These are phyloP conservation scores for Theileria annulata DNA, from an alignment of 169 alveolate genomes.

Conservation along the genomic window DNA sequence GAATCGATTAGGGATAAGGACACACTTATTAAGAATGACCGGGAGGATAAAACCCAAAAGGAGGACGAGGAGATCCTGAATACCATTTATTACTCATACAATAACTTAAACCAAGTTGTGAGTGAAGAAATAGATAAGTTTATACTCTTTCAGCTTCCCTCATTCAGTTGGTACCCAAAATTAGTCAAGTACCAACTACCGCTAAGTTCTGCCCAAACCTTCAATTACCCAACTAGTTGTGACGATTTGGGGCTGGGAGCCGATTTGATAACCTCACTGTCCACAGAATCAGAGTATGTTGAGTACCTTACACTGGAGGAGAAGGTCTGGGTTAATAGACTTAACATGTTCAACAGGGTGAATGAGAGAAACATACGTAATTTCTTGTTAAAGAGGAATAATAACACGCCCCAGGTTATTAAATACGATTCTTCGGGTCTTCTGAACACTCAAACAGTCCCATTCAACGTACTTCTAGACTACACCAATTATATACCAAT, in stretches of 20 bases:
- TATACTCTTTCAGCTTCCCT: background rate
- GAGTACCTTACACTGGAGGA: slow-evolving; percentile 16
- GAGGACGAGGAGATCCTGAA: slow-evolving; percentile 2
- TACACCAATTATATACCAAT: slow-evolving; percentile 60
- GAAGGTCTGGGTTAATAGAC: background rate
- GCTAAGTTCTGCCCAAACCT: background rate
- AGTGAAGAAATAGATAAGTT: slow-evolving; percentile 57
- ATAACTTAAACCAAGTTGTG: slow-evolving; percentile 38
- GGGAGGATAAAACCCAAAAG: slow-evolving; percentile 7
- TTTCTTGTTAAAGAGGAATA: slow-evolving; percentile 12
- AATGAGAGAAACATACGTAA: slow-evolving; percentile 22
- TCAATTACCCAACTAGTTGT: background rate
- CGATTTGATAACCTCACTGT: background rate
- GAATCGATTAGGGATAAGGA: background rate
- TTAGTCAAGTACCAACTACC: background rate
- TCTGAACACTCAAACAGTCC: slow-evolving; percentile 13
- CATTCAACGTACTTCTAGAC: slow-evolving; percentile 32
- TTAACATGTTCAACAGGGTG: slow-evolving; percentile 23
- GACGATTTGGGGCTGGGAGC: background rate
- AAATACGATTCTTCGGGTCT: slow-evolving; percentile 33
- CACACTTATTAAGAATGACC: slow-evolving; percentile 14
- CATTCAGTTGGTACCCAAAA: slow-evolving; percentile 20
- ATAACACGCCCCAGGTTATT: background rate
- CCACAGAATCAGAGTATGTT: background rate
- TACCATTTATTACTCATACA: background rate